Base-by-base conservation (phyloP, 371 early-diverging fungal genomes). In the Chytridium lagenaria region DNA sequence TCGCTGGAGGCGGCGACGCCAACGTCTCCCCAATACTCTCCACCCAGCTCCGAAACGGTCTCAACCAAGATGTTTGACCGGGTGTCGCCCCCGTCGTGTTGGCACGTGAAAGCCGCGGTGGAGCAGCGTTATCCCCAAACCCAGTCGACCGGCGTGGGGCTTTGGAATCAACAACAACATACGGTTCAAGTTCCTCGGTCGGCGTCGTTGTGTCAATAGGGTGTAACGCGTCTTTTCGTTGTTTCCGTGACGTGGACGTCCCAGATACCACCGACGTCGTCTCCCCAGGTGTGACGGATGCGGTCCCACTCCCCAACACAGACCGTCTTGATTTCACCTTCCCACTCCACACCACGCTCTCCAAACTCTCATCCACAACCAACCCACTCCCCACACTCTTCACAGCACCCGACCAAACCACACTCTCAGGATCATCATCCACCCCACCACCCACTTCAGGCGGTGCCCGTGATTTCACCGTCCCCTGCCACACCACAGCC, bases 41-140 rank as follows among this genome's bases (percentile, higher is more conserved):
- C 0, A 77, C 78, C 74, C 78, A 77, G 49, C 30, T 52, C 28
- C 71, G 71, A 1, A 74, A 57, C 37, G 78, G 74, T 16, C 57
- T 15, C n/a, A 77, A 63, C 78, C 78, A 73, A 2, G 69, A 61
- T 26, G 68, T n/a, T n/a, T n/a, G 34, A 26, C 34, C 23, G 3
- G 36, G 7, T 34, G 61, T 3, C 61, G 36, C 36, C 12, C 61
- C 61, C 19, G 30, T 34, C 3, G 34, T 34, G 19, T 28, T 61
- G 3, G 61, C 31, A 15, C 16, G 55, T 10, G 55, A 23, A 52
- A 23, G 55, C 55, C 16, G 55, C n/a, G 26, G 16, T 5, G 23
- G 12, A 15, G 61, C 61, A 61, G 57, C 57, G 57, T 61, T 3
- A 34, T 61, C 61, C 7, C 61, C 61, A 34, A 61, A 61, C 7